Percentiles rank a stretch among this genome's conserved stretches.
Evolutionary conservation across 2,329 filamentous ascomycete genomes (phyloP).

Genomic region (Diplodia mutila): DNA sequence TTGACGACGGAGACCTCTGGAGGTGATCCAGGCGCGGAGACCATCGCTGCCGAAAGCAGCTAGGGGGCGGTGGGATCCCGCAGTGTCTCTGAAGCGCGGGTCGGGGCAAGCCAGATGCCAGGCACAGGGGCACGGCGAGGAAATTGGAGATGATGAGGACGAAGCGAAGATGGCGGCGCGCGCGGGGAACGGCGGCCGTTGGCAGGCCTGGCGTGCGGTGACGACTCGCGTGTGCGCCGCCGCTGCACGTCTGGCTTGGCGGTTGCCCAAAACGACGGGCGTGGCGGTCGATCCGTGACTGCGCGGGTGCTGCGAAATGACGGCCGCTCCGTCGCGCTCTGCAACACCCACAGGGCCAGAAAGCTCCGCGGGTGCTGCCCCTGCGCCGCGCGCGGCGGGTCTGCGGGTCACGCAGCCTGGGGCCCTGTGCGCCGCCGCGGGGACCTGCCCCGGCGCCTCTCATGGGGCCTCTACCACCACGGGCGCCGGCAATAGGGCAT

Average conservation of each 20-base stretch:
- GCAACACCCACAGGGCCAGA: background rate
- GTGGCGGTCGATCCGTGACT: slow-evolving; percentile 4
- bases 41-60: slow-evolving; percentile 17
- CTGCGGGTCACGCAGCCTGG: background rate
- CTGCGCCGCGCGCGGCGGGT: background rate
- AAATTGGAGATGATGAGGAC: slow-evolving; percentile 1
- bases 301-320: slow-evolving; percentile 7
- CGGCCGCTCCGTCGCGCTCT: slow-evolving; percentile 6
- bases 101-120: too few species aligned
- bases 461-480: background rate
- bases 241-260: slow-evolving; percentile 8
- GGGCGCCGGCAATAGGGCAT: background rate
- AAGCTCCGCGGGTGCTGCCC: slow-evolving; percentile 1
- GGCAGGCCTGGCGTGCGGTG: slow-evolving; percentile 6
- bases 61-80: background rate
- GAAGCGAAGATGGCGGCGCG: background rate
- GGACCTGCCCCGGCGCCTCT: background rate
- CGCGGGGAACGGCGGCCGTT: slow-evolving; percentile 9
- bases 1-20: slow-evolving; percentile 13
- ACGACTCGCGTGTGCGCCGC: slow-evolving; percentile 5
- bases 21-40: background rate
- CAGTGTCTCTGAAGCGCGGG: background rate
- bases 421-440: slow-evolving; percentile 2
- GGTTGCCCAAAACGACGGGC: slow-evolving; percentile 9
- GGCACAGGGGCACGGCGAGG: slow-evolving; percentile 1